phyloP scores from a whole-genome alignment of 2,329 filamentous ascomycete genomes.

The Orbilia brochopaga region DNA sequence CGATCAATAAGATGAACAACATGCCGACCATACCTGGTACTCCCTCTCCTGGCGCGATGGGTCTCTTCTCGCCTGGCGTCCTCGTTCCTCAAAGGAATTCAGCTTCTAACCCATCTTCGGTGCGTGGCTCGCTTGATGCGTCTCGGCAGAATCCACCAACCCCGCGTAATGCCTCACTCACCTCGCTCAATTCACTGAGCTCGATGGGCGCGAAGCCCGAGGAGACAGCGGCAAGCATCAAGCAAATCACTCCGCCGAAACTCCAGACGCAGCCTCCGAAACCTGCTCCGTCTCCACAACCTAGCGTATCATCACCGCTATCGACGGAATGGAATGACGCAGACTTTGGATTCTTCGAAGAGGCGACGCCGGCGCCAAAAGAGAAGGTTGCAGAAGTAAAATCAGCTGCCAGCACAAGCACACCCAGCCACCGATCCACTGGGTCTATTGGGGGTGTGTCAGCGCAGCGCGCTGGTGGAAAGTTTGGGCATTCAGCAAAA shows the following conservation, averaged over 20 bases:
- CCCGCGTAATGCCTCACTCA: slow-evolving; percentile 17
- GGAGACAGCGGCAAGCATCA: slow-evolving; percentile 9
- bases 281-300: slow-evolving; percentile 13
- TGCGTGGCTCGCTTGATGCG: slow-evolving; percentile 12
- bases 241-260: slow-evolving; percentile 25
- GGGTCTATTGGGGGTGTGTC: slow-evolving; percentile 30
- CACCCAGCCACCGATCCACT: slow-evolving; percentile 23
- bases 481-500: slow-evolving; percentile 18
- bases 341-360: slow-evolving; percentile 46
- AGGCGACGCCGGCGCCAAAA: slow-evolving; percentile 18
- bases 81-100: slow-evolving; percentile 27
- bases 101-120: slow-evolving; percentile 16
- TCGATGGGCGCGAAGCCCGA: slow-evolving; percentile 17
- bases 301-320: slow-evolving; percentile 30
- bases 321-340: slow-evolving; percentile 33
- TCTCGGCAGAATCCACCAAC: slow-evolving; percentile 2
- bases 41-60: slow-evolving; percentile 29
- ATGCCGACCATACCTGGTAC: slow-evolving; percentile 45
- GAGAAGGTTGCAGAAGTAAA: slow-evolving; percentile 8
- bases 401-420: slow-evolving; percentile 7
- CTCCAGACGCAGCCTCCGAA: slow-evolving; percentile 28
- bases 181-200: slow-evolving; percentile 20
- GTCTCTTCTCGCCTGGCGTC: slow-evolving; percentile 31
- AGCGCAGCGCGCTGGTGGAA: slow-evolving; percentile 6
- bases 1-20: slow-evolving; percentile 22